Conservation (phyloP, 495 filamentous ascomycete species). For the Neurospora terricola region DNA sequence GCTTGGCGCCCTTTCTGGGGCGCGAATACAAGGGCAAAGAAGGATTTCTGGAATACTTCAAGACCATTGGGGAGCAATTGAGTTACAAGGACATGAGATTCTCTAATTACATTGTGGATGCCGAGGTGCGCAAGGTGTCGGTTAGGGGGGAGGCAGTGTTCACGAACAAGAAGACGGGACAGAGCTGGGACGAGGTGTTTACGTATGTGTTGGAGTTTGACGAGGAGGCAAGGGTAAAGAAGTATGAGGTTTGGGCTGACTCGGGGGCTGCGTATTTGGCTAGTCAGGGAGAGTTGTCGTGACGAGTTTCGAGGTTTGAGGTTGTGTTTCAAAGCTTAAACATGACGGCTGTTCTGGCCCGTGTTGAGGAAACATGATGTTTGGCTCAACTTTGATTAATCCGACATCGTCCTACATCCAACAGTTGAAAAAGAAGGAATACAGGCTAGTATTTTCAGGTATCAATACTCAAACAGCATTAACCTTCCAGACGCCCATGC, state of each 20-base stretch:
- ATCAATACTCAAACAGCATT: neutral
- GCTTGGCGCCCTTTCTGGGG: conserved; percentile 48
- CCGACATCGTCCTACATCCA: neutral
- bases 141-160: conserved; percentile 43
- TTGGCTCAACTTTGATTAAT: neutral
- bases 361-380: neutral
- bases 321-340: neutral
- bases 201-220: conserved; percentile 44
- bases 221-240: conserved; percentile 29
- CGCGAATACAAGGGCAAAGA: conserved; percentile 40
- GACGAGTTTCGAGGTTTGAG: neutral
- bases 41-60: conserved; percentile 41
- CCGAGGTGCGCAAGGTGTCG: conserved; percentile 30
- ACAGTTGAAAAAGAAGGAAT: neutral
- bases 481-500: neutral
- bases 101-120: conserved; percentile 43
- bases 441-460: neutral
- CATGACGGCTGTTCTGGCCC: neutral
- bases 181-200: conserved; percentile 52
- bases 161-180: conserved; percentile 36
- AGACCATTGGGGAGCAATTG: conserved; percentile 29
- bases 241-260: conserved; percentile 56
- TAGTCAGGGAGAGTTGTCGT: conserved; percentile 32
- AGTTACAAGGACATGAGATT: conserved; percentile 42
- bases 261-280: conserved; percentile 54